These are phyloP conservation scores for Coemansia sp. DNA, from an alignment of 192 early-diverging fungal species.

Conservation along the genomic window DNA sequence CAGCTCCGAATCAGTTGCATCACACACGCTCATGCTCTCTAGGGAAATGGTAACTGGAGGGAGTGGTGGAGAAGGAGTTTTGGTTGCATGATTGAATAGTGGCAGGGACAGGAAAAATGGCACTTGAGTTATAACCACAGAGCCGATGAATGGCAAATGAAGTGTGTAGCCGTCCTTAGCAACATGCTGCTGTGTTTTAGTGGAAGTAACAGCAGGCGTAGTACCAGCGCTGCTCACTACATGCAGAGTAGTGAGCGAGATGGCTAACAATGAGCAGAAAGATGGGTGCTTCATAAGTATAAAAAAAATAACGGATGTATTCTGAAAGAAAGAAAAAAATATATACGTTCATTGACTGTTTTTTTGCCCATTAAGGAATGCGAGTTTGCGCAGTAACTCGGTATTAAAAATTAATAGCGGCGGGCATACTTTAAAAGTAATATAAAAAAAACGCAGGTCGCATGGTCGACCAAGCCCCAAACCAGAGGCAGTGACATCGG, in stretches of 20 bases:
- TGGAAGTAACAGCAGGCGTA: background rate
- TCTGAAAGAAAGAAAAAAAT: background rate
- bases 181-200: background rate
- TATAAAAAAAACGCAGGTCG: conserved; percentile 14
- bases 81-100: background rate
- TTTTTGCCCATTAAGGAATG: background rate
- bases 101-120: conserved; percentile 25
- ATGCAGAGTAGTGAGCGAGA: background rate
- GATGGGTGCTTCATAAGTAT: background rate
- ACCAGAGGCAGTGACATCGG: conserved; percentile 20
- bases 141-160: conserved; percentile 12
- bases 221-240: background rate
- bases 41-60: conserved; percentile 26
- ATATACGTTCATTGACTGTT: background rate
- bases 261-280: background rate
- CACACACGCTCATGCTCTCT: conserved; percentile 18
- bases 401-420: background rate
- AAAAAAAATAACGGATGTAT: background rate
- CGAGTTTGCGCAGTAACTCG: background rate
- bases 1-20: conserved; percentile 12
- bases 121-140: conserved; percentile 8
- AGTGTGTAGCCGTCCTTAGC: background rate
- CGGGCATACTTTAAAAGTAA: background rate
- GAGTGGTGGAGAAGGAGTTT: background rate
- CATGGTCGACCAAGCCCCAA: conserved; percentile 18